phyloP scores from a whole-genome alignment of 148 eudicot genomes.

The Beta vulgaris region DNA sequence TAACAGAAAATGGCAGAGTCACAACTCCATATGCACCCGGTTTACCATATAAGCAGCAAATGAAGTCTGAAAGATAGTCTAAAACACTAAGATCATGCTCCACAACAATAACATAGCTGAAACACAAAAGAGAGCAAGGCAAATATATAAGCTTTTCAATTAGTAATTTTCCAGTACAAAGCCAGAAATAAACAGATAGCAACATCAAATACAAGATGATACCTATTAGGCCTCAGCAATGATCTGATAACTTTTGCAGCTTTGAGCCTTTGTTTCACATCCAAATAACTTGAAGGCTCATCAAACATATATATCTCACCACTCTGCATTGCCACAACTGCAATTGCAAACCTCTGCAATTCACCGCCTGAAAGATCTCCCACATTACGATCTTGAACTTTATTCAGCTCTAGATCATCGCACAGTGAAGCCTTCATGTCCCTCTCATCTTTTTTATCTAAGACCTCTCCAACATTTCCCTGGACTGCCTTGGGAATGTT shows the following conservation, averaged over 20 bases:
- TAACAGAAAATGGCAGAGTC: conserved; percentile 96
- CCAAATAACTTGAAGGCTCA: conserved; percentile 96
- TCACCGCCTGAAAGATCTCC: conserved; percentile 96
- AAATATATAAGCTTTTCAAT: conserved; percentile 12
- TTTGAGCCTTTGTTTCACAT: conserved; percentile 95
- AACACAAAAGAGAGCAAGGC: conserved; percentile 25
- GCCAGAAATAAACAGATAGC: background rate
- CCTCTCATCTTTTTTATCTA: conserved; percentile 83
- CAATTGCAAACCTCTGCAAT: conserved; percentile 93
- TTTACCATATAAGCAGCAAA: conserved; percentile 94
- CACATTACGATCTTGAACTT: conserved; percentile 88
- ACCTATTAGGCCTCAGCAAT: conserved; percentile 86
- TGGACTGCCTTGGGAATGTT: conserved; percentile 91
- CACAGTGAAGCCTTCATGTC: conserved; percentile 61
- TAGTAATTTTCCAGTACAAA: background rate
- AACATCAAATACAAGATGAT: conserved; percentile 3
- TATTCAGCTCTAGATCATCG: conserved; percentile 68
- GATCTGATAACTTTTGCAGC: conserved; percentile 93
- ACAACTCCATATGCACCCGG: conserved; percentile 99
- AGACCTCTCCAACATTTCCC: conserved; percentile 84
- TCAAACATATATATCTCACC: conserved; percentile 96
- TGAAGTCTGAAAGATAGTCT: conserved; percentile 92
- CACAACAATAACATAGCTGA: conserved; percentile 92
- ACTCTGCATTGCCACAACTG: conserved; percentile 79
- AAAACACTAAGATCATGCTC: conserved; percentile 97